Evolutionary conservation across 768 basidiomycete species (phyloP).

Genomic region (Calocybe indica): DNA sequence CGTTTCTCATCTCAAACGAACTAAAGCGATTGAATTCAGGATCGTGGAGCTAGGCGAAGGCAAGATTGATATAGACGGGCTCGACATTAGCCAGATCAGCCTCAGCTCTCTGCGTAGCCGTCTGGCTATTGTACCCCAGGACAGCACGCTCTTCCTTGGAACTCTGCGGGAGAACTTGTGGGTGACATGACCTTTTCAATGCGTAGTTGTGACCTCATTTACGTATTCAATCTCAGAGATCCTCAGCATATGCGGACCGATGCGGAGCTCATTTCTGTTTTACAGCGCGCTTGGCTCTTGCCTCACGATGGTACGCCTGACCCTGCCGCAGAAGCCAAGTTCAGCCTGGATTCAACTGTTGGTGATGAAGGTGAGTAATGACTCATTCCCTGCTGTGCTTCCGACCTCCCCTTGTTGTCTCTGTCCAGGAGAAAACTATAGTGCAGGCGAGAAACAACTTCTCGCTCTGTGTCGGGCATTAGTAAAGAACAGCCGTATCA

Average conservation of each 20-base stretch:
- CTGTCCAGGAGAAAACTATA: slow-evolving; percentile 48
- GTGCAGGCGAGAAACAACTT: slow-evolving; percentile 64
- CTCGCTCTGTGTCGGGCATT: slow-evolving; percentile 57
- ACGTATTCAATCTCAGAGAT: slow-evolving; percentile 30
- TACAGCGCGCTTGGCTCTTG: slow-evolving; percentile 57
- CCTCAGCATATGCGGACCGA: slow-evolving; percentile 49
- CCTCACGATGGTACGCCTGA: slow-evolving; percentile 40
- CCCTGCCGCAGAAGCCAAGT: slow-evolving; percentile 53
- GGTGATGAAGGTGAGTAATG: slow-evolving; percentile 49
- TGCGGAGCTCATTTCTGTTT: slow-evolving; percentile 53
- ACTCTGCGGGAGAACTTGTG: slow-evolving; percentile 39
- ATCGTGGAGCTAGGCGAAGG: slow-evolving; percentile 59
- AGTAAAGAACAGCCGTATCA: slow-evolving; percentile 54
- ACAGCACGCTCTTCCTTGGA: slow-evolving; percentile 43
- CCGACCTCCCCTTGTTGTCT: neutral
- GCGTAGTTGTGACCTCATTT: neutral
- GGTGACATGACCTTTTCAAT: slow-evolving; percentile 2
- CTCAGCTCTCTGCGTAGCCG: slow-evolving; percentile 45
- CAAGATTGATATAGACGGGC: slow-evolving; percentile 48
- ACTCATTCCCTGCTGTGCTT: neutral
- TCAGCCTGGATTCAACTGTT: slow-evolving; percentile 55
- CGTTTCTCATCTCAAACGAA: neutral
- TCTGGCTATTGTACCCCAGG: slow-evolving; percentile 68
- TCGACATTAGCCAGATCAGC: slow-evolving; percentile 44
- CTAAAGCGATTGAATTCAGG: slow-evolving; percentile 19